Percentiles rank a stretch among this genome's conserved stretches.
phyloP scores from a whole-genome alignment of 2,329 filamentous ascomycete species.

The Pestalotiopsis sp. region DNA sequence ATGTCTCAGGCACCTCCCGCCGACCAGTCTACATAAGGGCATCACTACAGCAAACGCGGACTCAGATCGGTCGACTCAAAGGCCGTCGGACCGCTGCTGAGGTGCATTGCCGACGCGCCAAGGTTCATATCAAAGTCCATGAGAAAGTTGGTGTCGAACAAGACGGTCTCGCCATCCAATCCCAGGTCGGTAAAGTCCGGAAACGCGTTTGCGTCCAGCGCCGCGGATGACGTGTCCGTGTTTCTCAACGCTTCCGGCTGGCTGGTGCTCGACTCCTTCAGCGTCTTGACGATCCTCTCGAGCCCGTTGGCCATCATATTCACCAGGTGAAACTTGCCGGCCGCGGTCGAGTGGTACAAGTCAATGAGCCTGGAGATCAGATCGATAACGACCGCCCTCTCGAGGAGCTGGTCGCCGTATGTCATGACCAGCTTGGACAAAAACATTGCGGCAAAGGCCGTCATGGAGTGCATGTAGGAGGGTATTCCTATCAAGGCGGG shows the following conservation, averaged over 20 bases:
- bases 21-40: too few relatives aligned
- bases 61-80: constrained; percentile 20
- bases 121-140: constrained; percentile 18
- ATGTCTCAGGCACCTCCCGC: too few relatives aligned
- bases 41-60: constrained; percentile 16
- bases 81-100: constrained; percentile 16
- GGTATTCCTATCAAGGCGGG: constrained; percentile 47
- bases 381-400: constrained; percentile 38
- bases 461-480: constrained; percentile 55
- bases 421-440: constrained; percentile 50
- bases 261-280: constrained; percentile 9
- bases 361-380: constrained; percentile 40
- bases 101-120: constrained; percentile 18
- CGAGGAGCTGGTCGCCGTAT: constrained; percentile 40
- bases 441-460: constrained; percentile 55
- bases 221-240: neutral
- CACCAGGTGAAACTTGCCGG: constrained; percentile 47
- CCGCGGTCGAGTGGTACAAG: constrained; percentile 42
- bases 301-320: constrained; percentile 49
- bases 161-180: constrained; percentile 9
- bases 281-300: constrained; percentile 38
- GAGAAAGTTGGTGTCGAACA: constrained; percentile 17
- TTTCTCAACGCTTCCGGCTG: neutral
- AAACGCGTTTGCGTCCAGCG: constrained; percentile 6
- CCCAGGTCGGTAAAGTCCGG: constrained; percentile 12